Conservation (phyloP, 768 basidiomycete genomes). For the Termitomyces sp. region DNA sequence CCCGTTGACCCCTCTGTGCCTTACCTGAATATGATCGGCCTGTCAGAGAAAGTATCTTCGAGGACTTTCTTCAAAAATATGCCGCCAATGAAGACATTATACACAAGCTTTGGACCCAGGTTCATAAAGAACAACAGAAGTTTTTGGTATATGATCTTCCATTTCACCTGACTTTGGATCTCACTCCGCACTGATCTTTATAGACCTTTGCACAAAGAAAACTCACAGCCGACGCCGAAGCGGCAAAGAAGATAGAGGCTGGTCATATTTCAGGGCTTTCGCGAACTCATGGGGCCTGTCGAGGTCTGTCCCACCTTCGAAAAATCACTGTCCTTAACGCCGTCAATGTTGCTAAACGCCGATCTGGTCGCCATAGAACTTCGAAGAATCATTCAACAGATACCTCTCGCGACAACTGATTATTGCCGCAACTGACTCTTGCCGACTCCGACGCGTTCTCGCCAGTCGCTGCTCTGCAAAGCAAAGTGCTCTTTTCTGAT, state of each 20-base stretch:
- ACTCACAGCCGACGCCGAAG: slow-evolving; percentile 7
- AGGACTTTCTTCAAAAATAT: slow-evolving; percentile 18
- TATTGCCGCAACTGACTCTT: background rate
- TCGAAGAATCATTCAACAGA: slow-evolving; percentile 14
- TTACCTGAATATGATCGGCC: background rate
- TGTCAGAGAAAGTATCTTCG: slow-evolving; percentile 16
- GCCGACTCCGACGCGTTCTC: background rate
- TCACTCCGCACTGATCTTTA: background rate
- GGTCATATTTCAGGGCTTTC: slow-evolving; percentile 17
- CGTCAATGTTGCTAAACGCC: background rate
- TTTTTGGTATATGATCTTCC: slow-evolving; percentile 11
- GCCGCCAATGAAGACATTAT: slow-evolving; percentile 23
- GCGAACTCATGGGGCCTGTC: slow-evolving; percentile 15
- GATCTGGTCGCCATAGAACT: slow-evolving; percentile 6
- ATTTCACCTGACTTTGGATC: background rate
- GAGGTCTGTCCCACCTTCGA: slow-evolving; percentile 5
- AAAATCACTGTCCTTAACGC: background rate
- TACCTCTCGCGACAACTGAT: slow-evolving; percentile 6
- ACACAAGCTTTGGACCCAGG: slow-evolving; percentile 17
- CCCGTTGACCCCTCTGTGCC: background rate
- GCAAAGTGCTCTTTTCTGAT: background rate
- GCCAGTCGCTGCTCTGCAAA: background rate
- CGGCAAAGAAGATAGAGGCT: slow-evolving; percentile 9
- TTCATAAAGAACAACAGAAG: slow-evolving; percentile 20
- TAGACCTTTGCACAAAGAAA: slow-evolving; percentile 9